These are phyloP conservation scores for Endocarpon pusillum DNA, from an alignment of 495 filamentous ascomycete species.

Conservation along the genomic window DNA sequence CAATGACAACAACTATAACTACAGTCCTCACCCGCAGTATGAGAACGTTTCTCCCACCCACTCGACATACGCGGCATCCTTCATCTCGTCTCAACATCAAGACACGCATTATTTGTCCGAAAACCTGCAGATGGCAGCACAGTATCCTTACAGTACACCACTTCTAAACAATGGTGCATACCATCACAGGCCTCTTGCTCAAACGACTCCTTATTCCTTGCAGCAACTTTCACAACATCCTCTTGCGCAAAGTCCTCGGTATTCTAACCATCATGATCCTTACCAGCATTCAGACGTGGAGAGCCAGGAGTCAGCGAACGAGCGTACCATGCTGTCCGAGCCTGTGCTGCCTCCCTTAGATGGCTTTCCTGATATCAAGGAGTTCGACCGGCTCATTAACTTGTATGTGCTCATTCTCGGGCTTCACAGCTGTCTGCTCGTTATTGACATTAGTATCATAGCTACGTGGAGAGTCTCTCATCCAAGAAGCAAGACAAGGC, in stretches of 20 bases:
- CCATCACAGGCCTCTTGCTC: too few species aligned
- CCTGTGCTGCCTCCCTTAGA: slow-evolving; percentile 26
- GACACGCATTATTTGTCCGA: too few species aligned
- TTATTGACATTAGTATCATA: slow-evolving; percentile 6
- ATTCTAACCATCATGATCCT: slow-evolving; percentile 21
- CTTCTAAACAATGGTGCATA: too few species aligned
- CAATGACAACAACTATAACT: background rate
- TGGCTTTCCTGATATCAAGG: slow-evolving; percentile 33
- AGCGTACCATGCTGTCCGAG: slow-evolving; percentile 26
- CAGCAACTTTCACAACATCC: slow-evolving; percentile 20
- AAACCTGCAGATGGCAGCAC: too few species aligned
- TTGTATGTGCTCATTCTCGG: slow-evolving; percentile 19
- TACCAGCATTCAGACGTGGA: slow-evolving; percentile 26
- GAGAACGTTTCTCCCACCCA: too few species aligned
- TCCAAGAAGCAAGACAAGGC: slow-evolving; percentile 43
- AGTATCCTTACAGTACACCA: too few species aligned
- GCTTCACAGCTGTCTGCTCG: too few species aligned
- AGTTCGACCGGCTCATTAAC: slow-evolving; percentile 37
- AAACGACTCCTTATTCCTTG: slow-evolving; percentile 4
- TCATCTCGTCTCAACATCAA: too few species aligned
- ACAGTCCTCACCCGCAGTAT: too few species aligned
- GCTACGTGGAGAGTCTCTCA: slow-evolving; percentile 34
- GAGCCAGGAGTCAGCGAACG: slow-evolving; percentile 27
- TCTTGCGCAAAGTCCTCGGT: slow-evolving; percentile 20
- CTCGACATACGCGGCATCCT: too few species aligned